A percentile compares a stretch with the other conserved stretches of the same genome.
phyloP scores from a whole-genome alignment of 768 basidiomycete species.

The Hygrophorus pudorinus region DNA sequence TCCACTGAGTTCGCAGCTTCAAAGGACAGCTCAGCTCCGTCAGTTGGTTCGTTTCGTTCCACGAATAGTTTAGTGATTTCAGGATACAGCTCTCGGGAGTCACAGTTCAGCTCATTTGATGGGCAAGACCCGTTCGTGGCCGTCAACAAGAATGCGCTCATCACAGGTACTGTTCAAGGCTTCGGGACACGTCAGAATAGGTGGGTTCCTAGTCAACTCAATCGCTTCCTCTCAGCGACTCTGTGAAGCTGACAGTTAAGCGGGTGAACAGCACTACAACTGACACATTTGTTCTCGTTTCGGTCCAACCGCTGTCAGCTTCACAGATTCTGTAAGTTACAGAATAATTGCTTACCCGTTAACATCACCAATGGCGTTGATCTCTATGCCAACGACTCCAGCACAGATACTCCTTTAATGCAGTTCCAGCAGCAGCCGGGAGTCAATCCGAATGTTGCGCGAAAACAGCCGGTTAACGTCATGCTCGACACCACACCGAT shows the following conservation, averaged over 20 bases:
- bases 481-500: no score
- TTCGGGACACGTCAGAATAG: slow-evolving; percentile 40
- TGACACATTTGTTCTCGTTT: slow-evolving; percentile 20
- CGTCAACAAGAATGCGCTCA: slow-evolving; percentile 40
- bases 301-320: not conserved
- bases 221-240: slow-evolving; percentile 40
- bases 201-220: slow-evolving; percentile 19
- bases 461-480: no score
- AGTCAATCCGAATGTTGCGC: no score
- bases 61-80: no score
- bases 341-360: not conserved
- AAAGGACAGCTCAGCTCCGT: no score
- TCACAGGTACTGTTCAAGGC: slow-evolving; percentile 43
- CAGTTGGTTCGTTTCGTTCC: no score
- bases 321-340: no score
- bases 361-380: no score
- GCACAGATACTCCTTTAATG: no score
- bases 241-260: slow-evolving; percentile 36
- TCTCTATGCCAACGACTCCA: no score
- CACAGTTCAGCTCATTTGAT: not conserved
- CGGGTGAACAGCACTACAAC: slow-evolving; percentile 39
- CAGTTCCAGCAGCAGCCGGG: no score
- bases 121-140: slow-evolving; percentile 34
- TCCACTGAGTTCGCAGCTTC: slow-evolving; percentile 18
- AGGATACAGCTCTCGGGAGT: no score